These are phyloP conservation scores for Saccharomyces uvarum DNA, from an alignment of 1,139 yeast species.

Conservation along the genomic window DNA sequence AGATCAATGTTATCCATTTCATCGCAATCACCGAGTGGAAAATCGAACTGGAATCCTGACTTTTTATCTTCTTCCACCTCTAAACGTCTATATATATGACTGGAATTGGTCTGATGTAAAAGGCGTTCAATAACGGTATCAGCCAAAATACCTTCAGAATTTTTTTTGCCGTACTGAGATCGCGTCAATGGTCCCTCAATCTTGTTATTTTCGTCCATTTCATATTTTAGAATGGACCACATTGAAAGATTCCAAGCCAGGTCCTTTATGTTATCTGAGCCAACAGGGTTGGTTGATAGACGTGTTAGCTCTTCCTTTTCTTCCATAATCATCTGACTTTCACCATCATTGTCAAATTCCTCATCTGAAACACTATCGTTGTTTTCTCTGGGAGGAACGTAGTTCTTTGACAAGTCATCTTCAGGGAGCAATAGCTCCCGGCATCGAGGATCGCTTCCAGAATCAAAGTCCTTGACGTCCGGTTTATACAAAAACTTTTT, in stretches of 20 bases:
- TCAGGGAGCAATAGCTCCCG: slow-evolving; percentile 35
- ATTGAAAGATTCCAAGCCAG: slow-evolving; percentile 27
- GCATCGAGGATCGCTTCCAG: slow-evolving; percentile 2
- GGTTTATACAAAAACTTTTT: slow-evolving; percentile 17
- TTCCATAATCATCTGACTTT: not conserved
- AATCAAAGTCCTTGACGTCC: slow-evolving; percentile 8
- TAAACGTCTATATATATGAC: not conserved
- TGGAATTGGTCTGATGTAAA: not conserved
- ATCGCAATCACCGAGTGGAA: not conserved
- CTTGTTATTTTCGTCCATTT: slow-evolving; percentile 10
- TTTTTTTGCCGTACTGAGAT: slow-evolving; percentile 27
- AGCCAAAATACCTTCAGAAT: slow-evolving; percentile 25
- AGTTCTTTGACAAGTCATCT: slow-evolving; percentile 43
- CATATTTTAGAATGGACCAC: slow-evolving; percentile 25
- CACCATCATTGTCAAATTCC: slow-evolving; percentile 17
- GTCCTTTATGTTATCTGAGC: not conserved
- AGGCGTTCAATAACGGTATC: slow-evolving; percentile 23
- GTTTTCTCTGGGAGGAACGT: slow-evolving; percentile 23
- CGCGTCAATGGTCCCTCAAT: slow-evolving; percentile 30
- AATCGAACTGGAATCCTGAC: not conserved
- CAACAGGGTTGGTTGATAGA: not conserved
- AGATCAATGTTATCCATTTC: slow-evolving; percentile 17
- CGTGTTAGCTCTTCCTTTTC: not conserved
- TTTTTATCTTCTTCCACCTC: not conserved
- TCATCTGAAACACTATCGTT: slow-evolving; percentile 12